Evolutionary conservation across 352 stramenopile genomes (phyloP).

Genomic region (Globisporangium canariense): DNA sequence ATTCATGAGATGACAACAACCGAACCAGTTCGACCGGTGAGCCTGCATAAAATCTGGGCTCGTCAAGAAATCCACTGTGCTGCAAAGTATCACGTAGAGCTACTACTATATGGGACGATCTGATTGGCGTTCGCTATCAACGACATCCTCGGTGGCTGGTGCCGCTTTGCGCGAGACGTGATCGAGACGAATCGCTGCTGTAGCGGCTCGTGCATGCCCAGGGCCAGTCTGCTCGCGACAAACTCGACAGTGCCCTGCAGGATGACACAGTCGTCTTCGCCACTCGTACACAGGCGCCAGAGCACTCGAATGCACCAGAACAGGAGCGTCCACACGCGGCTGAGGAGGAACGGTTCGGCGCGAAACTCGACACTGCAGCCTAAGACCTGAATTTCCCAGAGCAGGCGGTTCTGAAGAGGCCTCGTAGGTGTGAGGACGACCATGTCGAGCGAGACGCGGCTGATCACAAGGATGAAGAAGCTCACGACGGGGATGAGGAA

Average conservation of each 20-base stretch:
- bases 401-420: conserved; percentile 6
- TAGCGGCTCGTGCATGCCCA: background rate
- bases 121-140: too few species aligned
- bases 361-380: background rate
- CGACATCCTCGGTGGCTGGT: too few species aligned
- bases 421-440: background rate
- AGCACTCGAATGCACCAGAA: conserved; percentile 12
- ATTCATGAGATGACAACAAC: too few species aligned
- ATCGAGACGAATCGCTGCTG: background rate
- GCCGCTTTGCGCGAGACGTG: too few species aligned
- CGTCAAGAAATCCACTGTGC: too few species aligned
- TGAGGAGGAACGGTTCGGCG: conserved; percentile 10
- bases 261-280: background rate
- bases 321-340: conserved; percentile 5
- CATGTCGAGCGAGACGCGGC: background rate
- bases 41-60: too few species aligned
- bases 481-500: conserved; percentile 6
- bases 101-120: too few species aligned
- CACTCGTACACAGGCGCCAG: conserved; percentile 10
- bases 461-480: conserved; percentile 8
- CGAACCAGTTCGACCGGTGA: too few species aligned
- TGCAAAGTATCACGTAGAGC: too few species aligned
- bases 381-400: conserved; percentile 5
- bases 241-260: conserved; percentile 16
- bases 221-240: conserved; percentile 2